Conservation (phyloP, 148 eudicot genomes). For the Gaultheria prostrata region DNA sequence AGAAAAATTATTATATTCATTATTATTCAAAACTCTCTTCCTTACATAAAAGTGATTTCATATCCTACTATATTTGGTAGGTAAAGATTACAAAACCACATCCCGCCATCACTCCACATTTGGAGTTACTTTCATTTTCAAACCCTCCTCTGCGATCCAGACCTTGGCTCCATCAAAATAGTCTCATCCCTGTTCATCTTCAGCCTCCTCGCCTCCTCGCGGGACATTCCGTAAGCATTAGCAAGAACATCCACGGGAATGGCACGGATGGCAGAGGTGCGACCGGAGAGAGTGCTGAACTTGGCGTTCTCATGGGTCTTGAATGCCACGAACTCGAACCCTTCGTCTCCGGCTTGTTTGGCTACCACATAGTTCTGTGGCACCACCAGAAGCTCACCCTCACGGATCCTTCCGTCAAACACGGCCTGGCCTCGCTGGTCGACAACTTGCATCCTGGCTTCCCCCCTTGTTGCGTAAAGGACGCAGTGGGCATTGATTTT, state of each 20-base stretch:
- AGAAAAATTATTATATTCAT: background rate
- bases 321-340: slow-evolving; percentile 72
- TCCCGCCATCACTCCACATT: background rate
- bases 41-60: background rate
- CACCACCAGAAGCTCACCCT: slow-evolving; percentile 62
- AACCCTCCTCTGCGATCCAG: background rate
- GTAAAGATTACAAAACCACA: slow-evolving; percentile 6
- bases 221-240: slow-evolving; percentile 47
- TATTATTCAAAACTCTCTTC: background rate
- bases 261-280: slow-evolving; percentile 56
- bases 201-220: slow-evolving; percentile 42
- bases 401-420: slow-evolving; percentile 44
- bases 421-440: slow-evolving; percentile 50
- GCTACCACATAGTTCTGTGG: slow-evolving; percentile 65
- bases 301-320: slow-evolving; percentile 62
- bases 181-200: slow-evolving; percentile 54
- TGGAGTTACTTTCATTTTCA: background rate
- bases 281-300: slow-evolving; percentile 54
- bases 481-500: background rate
- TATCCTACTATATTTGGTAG: background rate
- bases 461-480: too few relatives aligned
- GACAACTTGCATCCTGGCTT: slow-evolving; percentile 42
- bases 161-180: slow-evolving; percentile 34
- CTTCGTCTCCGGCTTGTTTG: slow-evolving; percentile 56
- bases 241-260: slow-evolving; percentile 52